These are phyloP conservation scores for Monilinia vaccinii-corymbosi DNA, from an alignment of 2,329 filamentous ascomycete species.

Conservation along the genomic window DNA sequence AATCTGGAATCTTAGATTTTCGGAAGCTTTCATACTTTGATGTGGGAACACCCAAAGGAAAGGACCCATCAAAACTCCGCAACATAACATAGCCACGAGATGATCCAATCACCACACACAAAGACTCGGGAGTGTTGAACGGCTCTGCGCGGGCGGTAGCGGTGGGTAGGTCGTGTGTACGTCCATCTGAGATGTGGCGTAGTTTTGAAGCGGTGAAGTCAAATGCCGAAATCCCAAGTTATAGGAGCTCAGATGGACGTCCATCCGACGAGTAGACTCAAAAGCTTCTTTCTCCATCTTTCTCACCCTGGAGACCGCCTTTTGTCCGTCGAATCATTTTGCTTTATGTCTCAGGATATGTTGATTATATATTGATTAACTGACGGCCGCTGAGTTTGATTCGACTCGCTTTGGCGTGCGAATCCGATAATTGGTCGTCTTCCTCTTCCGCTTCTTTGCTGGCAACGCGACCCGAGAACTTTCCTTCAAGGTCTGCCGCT, in stretches of 20 bases:
- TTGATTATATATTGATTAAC: neutral
- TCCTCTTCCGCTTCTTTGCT: neutral
- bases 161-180: too few relatives aligned
- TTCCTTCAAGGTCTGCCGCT: neutral
- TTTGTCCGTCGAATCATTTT: neutral
- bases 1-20: conserved; percentile 73
- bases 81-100: neutral
- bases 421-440: neutral
- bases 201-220: too few relatives aligned
- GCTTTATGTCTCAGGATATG: neutral
- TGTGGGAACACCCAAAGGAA: conserved; percentile 4
- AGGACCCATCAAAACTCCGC: neutral
- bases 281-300: neutral
- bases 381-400: too few relatives aligned
- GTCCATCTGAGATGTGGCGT: too few relatives aligned
- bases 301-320: neutral
- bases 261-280: too few relatives aligned
- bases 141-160: neutral
- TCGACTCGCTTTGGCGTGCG: neutral
- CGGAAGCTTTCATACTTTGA: conserved; percentile 16
- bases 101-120: neutral
- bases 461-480: neutral
- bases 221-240: too few relatives aligned
- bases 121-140: neutral
- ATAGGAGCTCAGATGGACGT: too few relatives aligned